These are phyloP conservation scores for Hippophae tibetana DNA, from an alignment of 306 rosid genomes.

Conservation along the genomic window DNA sequence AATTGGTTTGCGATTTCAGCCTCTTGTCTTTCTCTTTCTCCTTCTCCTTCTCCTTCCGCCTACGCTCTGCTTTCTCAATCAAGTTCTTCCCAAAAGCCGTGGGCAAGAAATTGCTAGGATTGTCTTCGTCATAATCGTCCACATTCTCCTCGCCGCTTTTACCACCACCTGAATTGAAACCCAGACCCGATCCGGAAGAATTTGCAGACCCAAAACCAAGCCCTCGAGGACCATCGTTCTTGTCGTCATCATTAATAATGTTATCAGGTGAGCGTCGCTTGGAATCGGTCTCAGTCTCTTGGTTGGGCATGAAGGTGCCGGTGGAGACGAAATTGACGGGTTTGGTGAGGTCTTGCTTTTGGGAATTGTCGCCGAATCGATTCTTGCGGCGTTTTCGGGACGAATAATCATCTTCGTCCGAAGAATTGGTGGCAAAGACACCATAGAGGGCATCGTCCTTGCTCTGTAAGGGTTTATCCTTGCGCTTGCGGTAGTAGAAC, in stretches of 20 bases:
- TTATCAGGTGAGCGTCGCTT: conserved; percentile 22
- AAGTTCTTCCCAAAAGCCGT: conserved; percentile 73
- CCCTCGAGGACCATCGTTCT: conserved; percentile 36
- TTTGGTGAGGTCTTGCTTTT: conserved; percentile 48
- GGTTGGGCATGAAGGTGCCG: conserved; percentile 56
- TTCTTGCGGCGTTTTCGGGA: conserved; percentile 50
- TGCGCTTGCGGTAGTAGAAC: conserved; percentile 52
- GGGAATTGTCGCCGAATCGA: conserved; percentile 21
- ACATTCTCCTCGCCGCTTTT: conserved; percentile 9
- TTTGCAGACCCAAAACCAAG: conserved; percentile 43
- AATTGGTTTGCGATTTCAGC: conserved; percentile 43
- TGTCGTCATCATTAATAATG: conserved; percentile 9
- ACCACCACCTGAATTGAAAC: conserved; percentile 20
- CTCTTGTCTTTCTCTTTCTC: conserved; percentile 22
- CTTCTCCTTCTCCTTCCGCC: conserved; percentile 44
- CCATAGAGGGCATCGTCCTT: conserved; percentile 69
- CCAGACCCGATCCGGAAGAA: conserved; percentile 38
- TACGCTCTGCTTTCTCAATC: conserved; percentile 72
- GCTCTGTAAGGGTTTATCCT: conserved; percentile 61
- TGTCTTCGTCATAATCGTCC: conserved; percentile 24
- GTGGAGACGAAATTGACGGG: conserved; percentile 81
- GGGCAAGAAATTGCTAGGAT: conserved; percentile 38
- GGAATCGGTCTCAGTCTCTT: conserved; percentile 36
- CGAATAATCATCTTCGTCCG: conserved; percentile 38
- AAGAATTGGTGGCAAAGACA: conserved; percentile 47